phyloP scores from a whole-genome alignment of 1,284 basidiomycete species.

The Polyporus tsugae region DNA sequence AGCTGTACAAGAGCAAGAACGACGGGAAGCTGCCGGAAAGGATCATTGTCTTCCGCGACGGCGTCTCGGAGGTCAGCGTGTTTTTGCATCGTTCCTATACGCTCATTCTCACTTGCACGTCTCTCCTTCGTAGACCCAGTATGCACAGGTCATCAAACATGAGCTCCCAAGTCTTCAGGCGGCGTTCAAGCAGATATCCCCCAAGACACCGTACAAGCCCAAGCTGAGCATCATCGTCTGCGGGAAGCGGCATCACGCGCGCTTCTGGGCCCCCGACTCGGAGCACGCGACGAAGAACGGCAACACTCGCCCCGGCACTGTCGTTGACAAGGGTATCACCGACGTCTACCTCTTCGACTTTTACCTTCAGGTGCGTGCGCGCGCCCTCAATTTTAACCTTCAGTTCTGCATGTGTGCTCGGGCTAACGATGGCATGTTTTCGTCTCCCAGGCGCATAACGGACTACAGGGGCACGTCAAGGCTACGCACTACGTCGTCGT shows the following conservation, averaged over 20 bases:
- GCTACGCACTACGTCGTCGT: conserved; percentile 80
- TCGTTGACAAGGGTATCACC: conserved; percentile 79
- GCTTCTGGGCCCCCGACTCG: conserved; percentile 63
- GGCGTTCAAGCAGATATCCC: conserved; percentile 63
- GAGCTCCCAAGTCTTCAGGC: conserved; percentile 65
- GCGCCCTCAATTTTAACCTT: background rate
- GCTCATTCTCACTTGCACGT: conserved; percentile 14
- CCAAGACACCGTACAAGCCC: conserved; percentile 61
- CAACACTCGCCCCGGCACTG: conserved; percentile 78
- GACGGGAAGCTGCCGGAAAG: conserved; percentile 60
- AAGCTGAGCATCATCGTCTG: conserved; percentile 77
- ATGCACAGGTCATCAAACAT: conserved; percentile 59
- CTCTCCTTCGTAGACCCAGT: conserved; percentile 63
- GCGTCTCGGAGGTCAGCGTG: conserved; percentile 69
- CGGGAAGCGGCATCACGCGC: conserved; percentile 82
- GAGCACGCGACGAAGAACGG: conserved; percentile 64
- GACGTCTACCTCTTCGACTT: conserved; percentile 79
- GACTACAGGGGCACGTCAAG: conserved; percentile 70
- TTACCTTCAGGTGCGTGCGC: conserved; percentile 63
- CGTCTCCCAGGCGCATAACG: conserved; percentile 58
- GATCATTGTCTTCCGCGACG: conserved; percentile 77
- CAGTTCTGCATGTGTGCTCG: background rate
- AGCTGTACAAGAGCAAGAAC: conserved; percentile 61
- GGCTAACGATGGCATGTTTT: background rate
- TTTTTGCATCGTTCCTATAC: conserved; percentile 11